These are phyloP conservation scores for Monosiga brevicollis DNA, from an alignment of 78 protist genomes.

Conservation along the genomic window DNA sequence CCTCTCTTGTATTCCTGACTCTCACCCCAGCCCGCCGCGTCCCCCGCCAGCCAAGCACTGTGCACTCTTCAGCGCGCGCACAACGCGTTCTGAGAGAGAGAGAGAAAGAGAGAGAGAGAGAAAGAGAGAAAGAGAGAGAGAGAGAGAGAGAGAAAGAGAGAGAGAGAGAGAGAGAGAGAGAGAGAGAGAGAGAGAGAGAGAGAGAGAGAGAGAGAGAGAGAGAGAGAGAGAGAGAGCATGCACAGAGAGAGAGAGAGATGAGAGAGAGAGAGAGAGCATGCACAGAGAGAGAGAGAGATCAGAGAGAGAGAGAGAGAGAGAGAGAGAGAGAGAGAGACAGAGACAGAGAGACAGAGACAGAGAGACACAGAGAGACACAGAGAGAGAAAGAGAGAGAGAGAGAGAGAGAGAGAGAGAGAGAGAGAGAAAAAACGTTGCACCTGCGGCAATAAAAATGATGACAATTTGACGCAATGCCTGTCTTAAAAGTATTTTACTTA, in stretches of 20 bases:
- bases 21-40: too few relatives aligned
- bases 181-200: constrained; percentile 1
- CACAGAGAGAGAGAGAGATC: not conserved
- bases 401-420: constrained; percentile 1
- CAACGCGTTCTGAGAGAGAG: not conserved
- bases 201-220: constrained; percentile 1
- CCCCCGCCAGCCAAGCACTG: too few relatives aligned
- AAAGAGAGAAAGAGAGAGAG: not conserved
- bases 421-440: not conserved
- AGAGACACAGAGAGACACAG: constrained; percentile 1
- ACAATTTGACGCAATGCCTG: not conserved
- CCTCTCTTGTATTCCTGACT: too few relatives aligned
- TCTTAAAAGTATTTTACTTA: too few relatives aligned
- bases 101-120: not conserved
- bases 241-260: not conserved
- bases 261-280: too few relatives aligned
- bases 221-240: not conserved
- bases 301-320: not conserved
- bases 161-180: constrained; percentile 1
- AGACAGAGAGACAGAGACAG: not conserved
- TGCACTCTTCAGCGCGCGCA: too few relatives aligned
- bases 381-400: not conserved
- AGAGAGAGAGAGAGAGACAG: not conserved
- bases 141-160: not conserved
- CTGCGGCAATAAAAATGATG: not conserved